Evolutionary conservation across 1,284 basidiomycete genomes (phyloP).

Genomic region (Bondarzewia mesenterica): DNA sequence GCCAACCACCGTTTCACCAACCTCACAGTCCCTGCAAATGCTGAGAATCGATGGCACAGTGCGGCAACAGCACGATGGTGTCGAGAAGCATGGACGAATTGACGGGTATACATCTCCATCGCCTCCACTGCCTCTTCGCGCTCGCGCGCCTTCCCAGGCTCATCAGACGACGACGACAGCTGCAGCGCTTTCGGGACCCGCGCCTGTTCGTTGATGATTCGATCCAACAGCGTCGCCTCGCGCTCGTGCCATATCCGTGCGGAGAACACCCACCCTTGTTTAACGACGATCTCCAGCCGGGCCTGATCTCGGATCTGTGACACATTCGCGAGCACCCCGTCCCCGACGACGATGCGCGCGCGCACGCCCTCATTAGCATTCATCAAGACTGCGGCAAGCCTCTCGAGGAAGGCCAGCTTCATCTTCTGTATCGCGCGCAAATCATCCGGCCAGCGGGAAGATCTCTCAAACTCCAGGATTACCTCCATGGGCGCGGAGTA

Average conservation of each 20-base stretch:
- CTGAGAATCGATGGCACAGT: slow-evolving; percentile 72
- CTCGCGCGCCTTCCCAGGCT: slow-evolving; percentile 31
- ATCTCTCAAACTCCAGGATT: slow-evolving; percentile 84
- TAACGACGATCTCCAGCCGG: slow-evolving; percentile 71
- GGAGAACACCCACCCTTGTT: slow-evolving; percentile 84
- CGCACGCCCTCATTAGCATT: slow-evolving; percentile 38
- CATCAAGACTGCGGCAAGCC: slow-evolving; percentile 61
- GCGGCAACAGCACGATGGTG: slow-evolving; percentile 84
- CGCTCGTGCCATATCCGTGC: slow-evolving; percentile 84
- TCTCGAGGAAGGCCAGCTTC: slow-evolving; percentile 90
- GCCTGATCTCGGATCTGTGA: slow-evolving; percentile 69
- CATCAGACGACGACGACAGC: slow-evolving; percentile 15
- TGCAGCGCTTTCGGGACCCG: slow-evolving; percentile 30
- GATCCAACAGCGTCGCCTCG: slow-evolving; percentile 75
- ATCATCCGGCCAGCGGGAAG: slow-evolving; percentile 93
- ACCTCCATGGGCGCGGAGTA: slow-evolving; percentile 68
- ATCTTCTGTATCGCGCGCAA: slow-evolving; percentile 89
- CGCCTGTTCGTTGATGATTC: slow-evolving; percentile 42
- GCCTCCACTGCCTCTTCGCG: slow-evolving; percentile 55
- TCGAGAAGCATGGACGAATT: slow-evolving; percentile 72
- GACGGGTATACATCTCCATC: slow-evolving; percentile 54
- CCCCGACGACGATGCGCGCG: slow-evolving; percentile 52
- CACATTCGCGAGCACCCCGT: slow-evolving; percentile 37
- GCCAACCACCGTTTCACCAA: slow-evolving; percentile 92
- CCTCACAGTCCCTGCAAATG: slow-evolving; percentile 80